These are phyloP conservation scores for Cladobotryum protrusum DNA, from an alignment of 2,329 filamentous ascomycete genomes.

Conservation along the genomic window DNA sequence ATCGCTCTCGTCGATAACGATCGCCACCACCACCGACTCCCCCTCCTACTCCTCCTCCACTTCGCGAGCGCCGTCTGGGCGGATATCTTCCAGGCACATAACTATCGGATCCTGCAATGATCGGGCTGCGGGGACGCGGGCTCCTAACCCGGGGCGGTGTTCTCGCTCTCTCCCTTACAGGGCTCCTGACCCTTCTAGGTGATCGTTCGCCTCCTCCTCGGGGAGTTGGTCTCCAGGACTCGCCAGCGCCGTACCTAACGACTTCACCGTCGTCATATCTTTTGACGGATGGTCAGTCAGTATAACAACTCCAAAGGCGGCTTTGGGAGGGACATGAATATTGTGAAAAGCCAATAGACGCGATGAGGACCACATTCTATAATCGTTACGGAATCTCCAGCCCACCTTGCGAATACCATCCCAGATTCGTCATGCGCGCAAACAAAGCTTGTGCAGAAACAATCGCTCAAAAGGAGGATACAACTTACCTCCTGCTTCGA, in stretches of 20 bases:
- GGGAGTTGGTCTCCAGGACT: slow-evolving; percentile 55
- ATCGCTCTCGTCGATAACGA: slow-evolving; percentile 37
- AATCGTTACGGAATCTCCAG: background rate
- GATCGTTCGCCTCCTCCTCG: slow-evolving; percentile 38
- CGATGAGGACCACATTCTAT: background rate
- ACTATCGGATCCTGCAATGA: slow-evolving; percentile 36
- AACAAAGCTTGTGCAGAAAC: background rate
- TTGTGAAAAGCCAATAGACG: slow-evolving; percentile 2
- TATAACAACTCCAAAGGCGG: background rate
- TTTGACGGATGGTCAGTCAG: slow-evolving; percentile 12
- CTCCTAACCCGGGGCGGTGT: slow-evolving; percentile 28
- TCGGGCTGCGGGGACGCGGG: slow-evolving; percentile 21
- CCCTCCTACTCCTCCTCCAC: slow-evolving; percentile 11
- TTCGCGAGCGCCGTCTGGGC: slow-evolving; percentile 36
- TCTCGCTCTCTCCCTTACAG: slow-evolving; percentile 21
- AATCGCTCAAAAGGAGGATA: background rate
- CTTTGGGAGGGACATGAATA: no score
- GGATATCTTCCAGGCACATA: slow-evolving; percentile 41
- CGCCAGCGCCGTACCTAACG: slow-evolving; percentile 54
- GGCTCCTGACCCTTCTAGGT: slow-evolving; percentile 31
- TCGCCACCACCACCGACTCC: slow-evolving; percentile 23
- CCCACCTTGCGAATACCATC: background rate
- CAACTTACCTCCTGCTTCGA: slow-evolving; percentile 29
- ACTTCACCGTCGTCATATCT: slow-evolving; percentile 59
- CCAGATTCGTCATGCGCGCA: background rate